Evolutionary conservation across 441 rosid species (phyloP), one percentile per base, ranked within the genome.

Genomic region (Arabidopsis hybrid): DNA sequence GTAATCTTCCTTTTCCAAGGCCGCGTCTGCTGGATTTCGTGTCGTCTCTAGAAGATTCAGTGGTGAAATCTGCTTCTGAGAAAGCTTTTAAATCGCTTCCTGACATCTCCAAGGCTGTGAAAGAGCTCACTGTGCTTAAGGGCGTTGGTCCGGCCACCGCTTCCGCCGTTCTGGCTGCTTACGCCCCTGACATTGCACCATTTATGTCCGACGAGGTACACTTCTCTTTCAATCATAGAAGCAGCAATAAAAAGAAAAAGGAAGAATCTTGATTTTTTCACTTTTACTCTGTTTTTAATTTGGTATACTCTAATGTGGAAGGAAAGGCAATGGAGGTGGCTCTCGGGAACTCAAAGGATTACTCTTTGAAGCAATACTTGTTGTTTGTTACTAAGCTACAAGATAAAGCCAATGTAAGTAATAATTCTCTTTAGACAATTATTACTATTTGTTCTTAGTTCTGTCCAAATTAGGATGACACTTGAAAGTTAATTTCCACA

Each of bases 61-160:
- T 64, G 32, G 96, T 89, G 74, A 84, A 87, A 81, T 86, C 89
- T 34, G 87, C 92, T 73, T 90, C 96, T 60, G 83, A 76, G 8
- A 88, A 88, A 80, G 95, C 98, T 40, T 91, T 94, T 51, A 69
- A 69, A 38, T 83, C 87, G 21, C 92, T 94, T 55, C 96, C 98
- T 8, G 90, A 89, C 74, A 26, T 89, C 34, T 80, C 90, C 29
- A 86, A 85, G 70, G 93, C 97, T 7, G 80, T 91, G 18, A 79
- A 86, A 7, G 87, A 83, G 80, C 94, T 94, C 16, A 88, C 91
- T 3, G 89, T 91, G 8, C 76, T 94, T 81, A 94, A 90, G 83
- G 99, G 99, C 11, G 90, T 91, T 2, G 97, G 97, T 61, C 91
- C 97, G 7, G 99, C 99, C 6, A 90, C 97, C 0, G 97, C 97